Evolutionary conservation across 176 grass and related monocot genomes (phyloP), one percentile per base, ranked within the genome.

Genomic region (Paspalum notatum): DNA sequence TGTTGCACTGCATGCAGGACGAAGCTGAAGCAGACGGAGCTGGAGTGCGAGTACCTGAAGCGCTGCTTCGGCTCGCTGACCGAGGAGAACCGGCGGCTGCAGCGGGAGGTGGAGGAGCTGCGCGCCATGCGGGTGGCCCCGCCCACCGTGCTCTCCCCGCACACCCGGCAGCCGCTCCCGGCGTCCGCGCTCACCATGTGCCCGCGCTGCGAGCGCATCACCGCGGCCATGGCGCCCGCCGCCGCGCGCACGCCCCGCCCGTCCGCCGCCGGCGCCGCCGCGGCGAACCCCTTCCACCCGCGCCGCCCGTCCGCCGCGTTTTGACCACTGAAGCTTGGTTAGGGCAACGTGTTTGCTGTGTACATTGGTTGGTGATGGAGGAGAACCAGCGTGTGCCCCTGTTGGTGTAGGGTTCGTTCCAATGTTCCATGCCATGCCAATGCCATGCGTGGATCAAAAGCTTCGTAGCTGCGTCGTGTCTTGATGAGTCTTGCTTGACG

Each of bases 21-120:
- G 17, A 99, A 99, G 88, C 86, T 99, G 66, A 99, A 99, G 90
- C 93, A 99, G 79, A 99, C 92, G 53, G 96, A 99, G 82, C 86
- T 93, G 96, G 96, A 99, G 72, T 95, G 96, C 78, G 96, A 95
- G 86, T 95, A 99, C 84, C 85, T 99, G 75, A 95, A 95, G 74
- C 86, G 96, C 24, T 95, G 92, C 82, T 99, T 99, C 79, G 90
- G 96, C 7, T 99, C 96, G 70, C 74, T 99, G 68, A 93, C 96
- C n/a, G 90, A 99, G 84, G 96, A 99, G 90, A 99, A 99, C 87
- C 86, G 92, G 27, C 90, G 92, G 1, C 89, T 99, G 27, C 96
- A 93, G 80, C 90, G 90, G 15, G 96, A 99, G 86, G 92, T 99
- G 14, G 96, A 99, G 89, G 90, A 95, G 88, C 90, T 99, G 72